A percentile compares a stretch with the other conserved stretches of the same genome.
phyloP scores from a whole-genome alignment of 2,329 filamentous ascomycete genomes.

The Neospermospora avenae region DNA sequence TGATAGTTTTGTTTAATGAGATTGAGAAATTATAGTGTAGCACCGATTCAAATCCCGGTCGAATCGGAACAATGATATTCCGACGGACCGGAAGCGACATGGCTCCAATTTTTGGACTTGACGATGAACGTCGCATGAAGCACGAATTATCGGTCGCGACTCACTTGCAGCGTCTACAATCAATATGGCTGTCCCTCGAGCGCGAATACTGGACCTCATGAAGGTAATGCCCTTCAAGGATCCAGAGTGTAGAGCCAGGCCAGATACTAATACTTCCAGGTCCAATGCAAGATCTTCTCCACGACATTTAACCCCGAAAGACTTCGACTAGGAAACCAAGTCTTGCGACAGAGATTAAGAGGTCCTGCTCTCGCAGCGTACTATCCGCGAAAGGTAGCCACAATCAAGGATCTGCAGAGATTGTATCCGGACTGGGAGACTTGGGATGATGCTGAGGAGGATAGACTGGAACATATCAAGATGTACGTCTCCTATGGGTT shows the following conservation, averaged over 20 bases:
- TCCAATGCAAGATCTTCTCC: slow-evolving; percentile 88
- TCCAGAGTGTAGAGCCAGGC: not conserved
- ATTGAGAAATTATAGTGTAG: not conserved
- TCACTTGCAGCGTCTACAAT: not conserved
- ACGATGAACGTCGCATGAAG: slow-evolving; percentile 13
- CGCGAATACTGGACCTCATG: slow-evolving; percentile 67
- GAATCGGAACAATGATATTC: slow-evolving; percentile 14
- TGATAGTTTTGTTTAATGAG: not conserved
- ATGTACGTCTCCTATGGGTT: slow-evolving; percentile 43
- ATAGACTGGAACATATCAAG: slow-evolving; percentile 72
- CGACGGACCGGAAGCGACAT: slow-evolving; percentile 12
- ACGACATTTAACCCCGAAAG: slow-evolving; percentile 85
- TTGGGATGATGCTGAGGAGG: slow-evolving; percentile 73
- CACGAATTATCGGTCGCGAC: not conserved
- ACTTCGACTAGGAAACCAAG: slow-evolving; percentile 82
- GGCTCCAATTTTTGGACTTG: slow-evolving; percentile 6
- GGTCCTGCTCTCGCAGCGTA: slow-evolving; percentile 83
- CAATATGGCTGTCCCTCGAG: slow-evolving; percentile 57
- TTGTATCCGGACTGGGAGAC: slow-evolving; percentile 40
- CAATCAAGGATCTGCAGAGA: slow-evolving; percentile 69
- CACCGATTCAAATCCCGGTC: not conserved
- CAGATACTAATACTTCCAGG: slow-evolving; percentile 47
- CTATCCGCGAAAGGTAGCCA: slow-evolving; percentile 69
- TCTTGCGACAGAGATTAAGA: slow-evolving; percentile 81
- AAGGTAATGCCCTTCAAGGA: slow-evolving; percentile 53